These are phyloP conservation scores for Lentinus polychrous DNA, from an alignment of 1,284 basidiomycete genomes.

Conservation along the genomic window DNA sequence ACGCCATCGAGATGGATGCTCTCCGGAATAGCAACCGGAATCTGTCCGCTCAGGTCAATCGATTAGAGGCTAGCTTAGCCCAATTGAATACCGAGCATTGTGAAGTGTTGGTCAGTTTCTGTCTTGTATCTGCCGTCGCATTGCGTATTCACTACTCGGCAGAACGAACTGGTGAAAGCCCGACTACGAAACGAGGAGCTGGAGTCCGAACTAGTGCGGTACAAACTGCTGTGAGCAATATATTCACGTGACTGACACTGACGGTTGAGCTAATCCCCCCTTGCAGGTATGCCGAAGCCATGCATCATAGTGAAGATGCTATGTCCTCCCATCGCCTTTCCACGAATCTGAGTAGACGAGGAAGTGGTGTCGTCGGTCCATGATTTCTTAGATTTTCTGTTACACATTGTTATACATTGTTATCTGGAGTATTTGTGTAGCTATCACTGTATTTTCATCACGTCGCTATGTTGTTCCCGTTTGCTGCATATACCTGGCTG, in stretches of 20 bases:
- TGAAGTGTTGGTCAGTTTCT: constrained; percentile 53
- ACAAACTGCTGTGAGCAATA: constrained; percentile 75
- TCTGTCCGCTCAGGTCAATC: constrained; percentile 79
- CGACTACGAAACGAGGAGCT: constrained; percentile 85
- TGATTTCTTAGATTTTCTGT: background rate
- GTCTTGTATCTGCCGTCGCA: background rate
- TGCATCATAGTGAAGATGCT: constrained; percentile 79
- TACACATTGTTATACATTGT: background rate
- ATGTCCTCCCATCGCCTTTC: constrained; percentile 69
- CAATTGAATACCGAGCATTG: constrained; percentile 80
- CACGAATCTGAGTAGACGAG: constrained; percentile 21
- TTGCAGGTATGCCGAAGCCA: constrained; percentile 78
- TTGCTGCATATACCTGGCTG: no score
- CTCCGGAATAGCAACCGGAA: constrained; percentile 73
- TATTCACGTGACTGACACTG: constrained; percentile 1
- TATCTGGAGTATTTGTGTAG: background rate
- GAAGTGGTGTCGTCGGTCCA: constrained; percentile 12
- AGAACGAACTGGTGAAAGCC: constrained; percentile 87
- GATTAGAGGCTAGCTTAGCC: constrained; percentile 69
- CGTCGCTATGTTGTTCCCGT: no score
- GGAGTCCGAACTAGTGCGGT: constrained; percentile 85
- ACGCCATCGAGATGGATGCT: constrained; percentile 75
- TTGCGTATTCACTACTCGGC: constrained; percentile 15
- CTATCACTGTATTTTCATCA: no score
- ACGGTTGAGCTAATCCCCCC: background rate